These are phyloP conservation scores for Silene noctiflora DNA, from an alignment of 179 eudicot species.

Conservation along the genomic window DNA sequence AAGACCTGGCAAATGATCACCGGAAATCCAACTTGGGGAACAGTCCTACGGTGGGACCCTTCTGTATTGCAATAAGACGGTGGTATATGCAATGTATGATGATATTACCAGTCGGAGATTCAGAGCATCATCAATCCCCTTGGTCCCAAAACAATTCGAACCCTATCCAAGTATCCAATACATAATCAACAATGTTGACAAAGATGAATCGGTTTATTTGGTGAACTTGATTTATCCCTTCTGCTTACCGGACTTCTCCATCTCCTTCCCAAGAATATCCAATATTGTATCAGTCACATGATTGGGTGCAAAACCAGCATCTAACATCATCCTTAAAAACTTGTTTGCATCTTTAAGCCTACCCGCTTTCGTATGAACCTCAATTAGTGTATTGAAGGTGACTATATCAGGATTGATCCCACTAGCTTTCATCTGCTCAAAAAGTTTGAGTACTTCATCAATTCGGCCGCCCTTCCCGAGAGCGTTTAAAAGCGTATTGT, in stretches of 20 bases:
- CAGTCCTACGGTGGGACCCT: not conserved
- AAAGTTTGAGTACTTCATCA: constrained; percentile 62
- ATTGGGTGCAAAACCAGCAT: constrained; percentile 83
- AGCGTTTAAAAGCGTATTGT: constrained; percentile 77
- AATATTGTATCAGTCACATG: constrained; percentile 84
- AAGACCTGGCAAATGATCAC: not conserved
- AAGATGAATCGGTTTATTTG: constrained; percentile 9
- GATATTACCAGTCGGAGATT: not conserved
- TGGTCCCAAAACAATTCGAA: no score
- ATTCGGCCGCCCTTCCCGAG: constrained; percentile 83
- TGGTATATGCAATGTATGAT: not conserved
- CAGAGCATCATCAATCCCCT: not conserved
- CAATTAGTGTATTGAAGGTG: constrained; percentile 78
- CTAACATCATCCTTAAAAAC: constrained; percentile 77
- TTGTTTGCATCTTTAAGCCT: constrained; percentile 65
- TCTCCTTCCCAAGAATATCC: constrained; percentile 67
- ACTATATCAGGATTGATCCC: constrained; percentile 90
- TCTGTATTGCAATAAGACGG: not conserved
- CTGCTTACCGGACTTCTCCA: constrained; percentile 43
- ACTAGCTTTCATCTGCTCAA: constrained; percentile 63
- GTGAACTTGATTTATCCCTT: constrained; percentile 40
- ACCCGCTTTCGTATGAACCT: constrained; percentile 68
- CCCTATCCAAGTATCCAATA: not conserved
- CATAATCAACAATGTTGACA: not conserved
- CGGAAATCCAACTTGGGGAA: not conserved